These are phyloP conservation scores for Leccinum subtestaceum DNA, from an alignment of 768 basidiomycete species.

Conservation along the genomic window DNA sequence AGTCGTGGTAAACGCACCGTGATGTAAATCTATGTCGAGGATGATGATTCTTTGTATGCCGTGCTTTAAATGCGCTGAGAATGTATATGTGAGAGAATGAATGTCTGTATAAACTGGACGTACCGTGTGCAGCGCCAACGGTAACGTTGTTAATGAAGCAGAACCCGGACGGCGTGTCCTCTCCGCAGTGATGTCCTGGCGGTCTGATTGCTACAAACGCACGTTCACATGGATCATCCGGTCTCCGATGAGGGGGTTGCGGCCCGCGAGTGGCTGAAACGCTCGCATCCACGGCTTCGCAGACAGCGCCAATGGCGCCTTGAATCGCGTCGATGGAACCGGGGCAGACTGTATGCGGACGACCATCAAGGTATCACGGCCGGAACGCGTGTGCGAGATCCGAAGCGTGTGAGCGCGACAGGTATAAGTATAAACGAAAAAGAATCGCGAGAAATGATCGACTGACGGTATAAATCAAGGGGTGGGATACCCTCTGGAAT, in stretches of 20 bases:
- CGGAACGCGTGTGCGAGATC: neutral
- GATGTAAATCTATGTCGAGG: constrained; percentile 69
- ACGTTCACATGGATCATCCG: constrained; percentile 25
- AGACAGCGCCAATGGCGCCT: constrained; percentile 79
- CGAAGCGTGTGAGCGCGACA: neutral
- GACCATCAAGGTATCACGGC: neutral
- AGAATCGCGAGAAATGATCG: neutral
- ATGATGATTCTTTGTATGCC: constrained; percentile 77
- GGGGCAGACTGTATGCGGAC: constrained; percentile 59
- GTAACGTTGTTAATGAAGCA: too few relatives aligned
- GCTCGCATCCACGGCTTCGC: constrained; percentile 82
- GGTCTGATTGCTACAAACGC: constrained; percentile 88
- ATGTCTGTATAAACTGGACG: too few relatives aligned
- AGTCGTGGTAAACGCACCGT: constrained; percentile 16
- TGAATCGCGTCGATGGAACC: constrained; percentile 73
- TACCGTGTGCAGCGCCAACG: too few relatives aligned
- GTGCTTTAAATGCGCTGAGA: constrained; percentile 75
- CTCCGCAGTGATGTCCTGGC: constrained; percentile 94
- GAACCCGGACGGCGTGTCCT: constrained; percentile 75
- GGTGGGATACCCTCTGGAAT: constrained; percentile 72
- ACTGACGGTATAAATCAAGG: constrained; percentile 80
- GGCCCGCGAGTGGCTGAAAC: constrained; percentile 29
- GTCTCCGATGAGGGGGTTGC: constrained; percentile 7
- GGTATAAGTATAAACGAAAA: neutral
- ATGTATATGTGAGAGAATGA: neutral